phyloP scores from a whole-genome alignment of 371 early-diverging fungal species.

The Capillidium heterosporum region DNA sequence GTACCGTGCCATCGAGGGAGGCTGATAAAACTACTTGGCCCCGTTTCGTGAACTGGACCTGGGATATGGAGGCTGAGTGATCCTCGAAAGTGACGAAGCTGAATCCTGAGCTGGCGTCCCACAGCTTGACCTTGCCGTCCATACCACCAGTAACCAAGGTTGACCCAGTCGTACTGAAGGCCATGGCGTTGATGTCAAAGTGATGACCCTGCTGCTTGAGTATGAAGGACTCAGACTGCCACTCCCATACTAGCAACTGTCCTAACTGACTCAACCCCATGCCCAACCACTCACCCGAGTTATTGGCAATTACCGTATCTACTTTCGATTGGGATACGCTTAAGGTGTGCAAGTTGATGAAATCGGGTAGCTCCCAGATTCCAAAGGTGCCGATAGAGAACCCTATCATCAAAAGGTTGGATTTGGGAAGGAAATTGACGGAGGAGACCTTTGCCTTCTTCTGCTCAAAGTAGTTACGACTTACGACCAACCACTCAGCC shows the following conservation, averaged over 20 bases:
- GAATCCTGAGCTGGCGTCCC: slow-evolving; percentile 89
- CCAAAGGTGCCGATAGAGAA: slow-evolving; percentile 89
- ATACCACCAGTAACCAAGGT: slow-evolving; percentile 89
- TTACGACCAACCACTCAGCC: slow-evolving; percentile 37
- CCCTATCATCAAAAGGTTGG: slow-evolving; percentile 72
- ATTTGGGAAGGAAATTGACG: slow-evolving; percentile 54
- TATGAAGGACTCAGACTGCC: slow-evolving; percentile 96
- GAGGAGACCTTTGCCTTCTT: slow-evolving; percentile 51
- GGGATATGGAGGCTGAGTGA: slow-evolving; percentile 65
- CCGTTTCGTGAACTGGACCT: slow-evolving; percentile 78
- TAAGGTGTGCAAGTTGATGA: slow-evolving; percentile 67
- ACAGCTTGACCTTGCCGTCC: slow-evolving; percentile 94
- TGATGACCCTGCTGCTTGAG: slow-evolving; percentile 96
- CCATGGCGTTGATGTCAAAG: slow-evolving; percentile 74
- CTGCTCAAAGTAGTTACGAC: slow-evolving; percentile 52
- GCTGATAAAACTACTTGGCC: slow-evolving; percentile 87
- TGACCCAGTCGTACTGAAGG: slow-evolving; percentile 90
- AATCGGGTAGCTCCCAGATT: slow-evolving; percentile 87
- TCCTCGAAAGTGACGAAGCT: slow-evolving; percentile 95
- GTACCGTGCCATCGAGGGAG: slow-evolving; percentile 90
- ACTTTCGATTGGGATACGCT: slow-evolving; percentile 88
- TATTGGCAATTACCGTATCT: slow-evolving; percentile 69
- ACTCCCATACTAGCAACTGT: slow-evolving; percentile 97
- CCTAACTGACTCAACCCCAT: slow-evolving; percentile 82
- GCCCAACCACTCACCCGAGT: slow-evolving; percentile 93